Percentiles rank a stretch among this genome's conserved stretches.
Conservation (phyloP, 2,329 filamentous ascomycete species). For the Fusarium keratoplasticum region DNA sequence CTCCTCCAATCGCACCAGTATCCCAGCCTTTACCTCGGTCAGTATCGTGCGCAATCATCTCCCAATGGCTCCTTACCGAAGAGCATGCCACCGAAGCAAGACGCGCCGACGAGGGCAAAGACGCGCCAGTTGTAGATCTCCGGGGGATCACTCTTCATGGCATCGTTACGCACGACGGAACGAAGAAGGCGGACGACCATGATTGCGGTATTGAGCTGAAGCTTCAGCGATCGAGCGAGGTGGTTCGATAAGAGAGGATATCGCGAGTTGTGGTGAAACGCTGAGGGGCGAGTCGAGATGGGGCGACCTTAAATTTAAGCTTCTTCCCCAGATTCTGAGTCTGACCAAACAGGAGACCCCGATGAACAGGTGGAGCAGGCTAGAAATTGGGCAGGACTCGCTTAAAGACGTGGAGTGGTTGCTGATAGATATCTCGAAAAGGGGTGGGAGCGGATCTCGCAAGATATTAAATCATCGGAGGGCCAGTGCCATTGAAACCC, state of each 20-base stretch:
- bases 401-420: constrained; percentile 20
- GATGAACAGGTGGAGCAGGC: constrained; percentile 16
- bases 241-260: constrained; percentile 7
- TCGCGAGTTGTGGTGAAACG: background rate
- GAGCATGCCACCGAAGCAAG: constrained; percentile 74
- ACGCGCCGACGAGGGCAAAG: constrained; percentile 70
- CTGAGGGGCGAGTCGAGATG: constrained; percentile 1
- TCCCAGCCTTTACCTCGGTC: constrained; percentile 50
- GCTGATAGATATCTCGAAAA: constrained; percentile 18
- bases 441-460: constrained; percentile 22
- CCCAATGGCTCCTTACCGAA: constrained; percentile 44
- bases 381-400: background rate
- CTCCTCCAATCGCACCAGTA: constrained; percentile 76
- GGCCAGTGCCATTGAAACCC: constrained; percentile 13
- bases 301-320: constrained; percentile 32
- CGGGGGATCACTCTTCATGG: constrained; percentile 74
- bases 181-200: constrained; percentile 62
- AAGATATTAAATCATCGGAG: constrained; percentile 41
- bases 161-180: constrained; percentile 74
- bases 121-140: constrained; percentile 79
- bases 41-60: background rate
- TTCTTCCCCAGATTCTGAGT: constrained; percentile 28
- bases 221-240: background rate
- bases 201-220: constrained; percentile 22
- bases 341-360: background rate